phyloP scores from a whole-genome alignment of 1,139 yeast species.

The Pneumocystis sp. region DNA sequence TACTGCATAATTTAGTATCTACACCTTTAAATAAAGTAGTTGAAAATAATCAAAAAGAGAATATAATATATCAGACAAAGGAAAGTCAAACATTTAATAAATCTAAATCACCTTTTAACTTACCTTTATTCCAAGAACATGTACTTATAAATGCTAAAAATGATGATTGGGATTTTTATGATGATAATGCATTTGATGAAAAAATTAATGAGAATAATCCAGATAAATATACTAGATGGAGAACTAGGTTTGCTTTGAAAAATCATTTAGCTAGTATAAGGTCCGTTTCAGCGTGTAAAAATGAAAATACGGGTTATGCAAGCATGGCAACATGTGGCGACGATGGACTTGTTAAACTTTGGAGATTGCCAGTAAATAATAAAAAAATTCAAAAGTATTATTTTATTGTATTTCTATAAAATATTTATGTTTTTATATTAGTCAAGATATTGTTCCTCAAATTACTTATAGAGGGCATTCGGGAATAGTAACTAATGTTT shows the following conservation, averaged over 20 bases:
- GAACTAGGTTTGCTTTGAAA: neutral
- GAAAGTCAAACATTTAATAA: neutral
- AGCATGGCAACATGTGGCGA: conserved; percentile 1
- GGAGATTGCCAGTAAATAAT: neutral
- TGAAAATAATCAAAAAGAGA: neutral
- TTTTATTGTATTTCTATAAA: neutral
- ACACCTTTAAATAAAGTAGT: neutral
- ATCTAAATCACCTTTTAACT: neutral
- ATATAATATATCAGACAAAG: neutral
- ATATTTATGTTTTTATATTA: neutral
- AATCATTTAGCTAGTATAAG: neutral
- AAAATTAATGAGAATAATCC: neutral
- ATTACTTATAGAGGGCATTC: conserved; percentile 3
- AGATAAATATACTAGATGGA: neutral
- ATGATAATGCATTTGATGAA: neutral
- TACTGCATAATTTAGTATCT: neutral
- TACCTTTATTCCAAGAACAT: neutral
- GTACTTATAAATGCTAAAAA: neutral
- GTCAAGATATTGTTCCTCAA: neutral
- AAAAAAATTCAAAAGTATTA: neutral
- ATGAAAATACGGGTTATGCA: neutral
- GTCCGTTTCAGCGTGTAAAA: neutral
- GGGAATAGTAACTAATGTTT: conserved; percentile 2
- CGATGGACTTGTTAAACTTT: neutral
- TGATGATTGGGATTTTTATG: neutral